Evolutionary conservation across 2,329 filamentous ascomycete species (phyloP), one percentile per base, ranked within the genome.

Genomic region (Coccinonectria pachysandricola): DNA sequence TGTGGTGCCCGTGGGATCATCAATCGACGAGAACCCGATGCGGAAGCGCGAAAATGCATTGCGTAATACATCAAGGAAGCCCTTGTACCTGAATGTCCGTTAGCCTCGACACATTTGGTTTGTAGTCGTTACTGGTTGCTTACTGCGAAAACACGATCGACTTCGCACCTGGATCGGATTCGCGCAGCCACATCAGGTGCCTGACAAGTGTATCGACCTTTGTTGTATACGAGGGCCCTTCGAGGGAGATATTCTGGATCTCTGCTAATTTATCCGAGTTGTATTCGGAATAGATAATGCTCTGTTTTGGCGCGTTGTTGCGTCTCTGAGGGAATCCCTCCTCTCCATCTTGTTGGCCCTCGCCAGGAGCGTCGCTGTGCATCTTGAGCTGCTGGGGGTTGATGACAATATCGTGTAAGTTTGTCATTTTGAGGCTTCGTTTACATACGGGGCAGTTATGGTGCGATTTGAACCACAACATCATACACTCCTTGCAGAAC

Each of bases 141-240:
- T 44, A 70, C 56, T 96, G 88, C 2, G 84, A 92, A 53, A 94
- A 98, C n/a, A 96, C 69, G 49, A 98, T 81, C 0, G 83, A 82
- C 50, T 96, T 96, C 7, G 85, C 75, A 0, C 85, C 85, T 0
- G 85, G 83, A 40, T 95, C 86, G 24, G 82, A 74, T 39, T 80
- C 65, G 3, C 88, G 75, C 12, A 96, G 65, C 83, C 84, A 95
- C 10, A 93, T 56, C 3, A 96, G 56, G 50, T 96, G 91, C 3
- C 84, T 71, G 15, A 79, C 68, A 3, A 88, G 57, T 0, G 75
- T 92, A 50, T 95, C 86, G 11, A 96, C 78, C 54, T 96, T 98
- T 1, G 83, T 92, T 2, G 85, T 86, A 45, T 83, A 95, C 0
- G 80, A 86, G 2, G 68, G 69, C 0, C 71, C 71, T 8, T 74